Conservation (phyloP, 768 basidiomycete species). For the Leccinellum luteum region DNA sequence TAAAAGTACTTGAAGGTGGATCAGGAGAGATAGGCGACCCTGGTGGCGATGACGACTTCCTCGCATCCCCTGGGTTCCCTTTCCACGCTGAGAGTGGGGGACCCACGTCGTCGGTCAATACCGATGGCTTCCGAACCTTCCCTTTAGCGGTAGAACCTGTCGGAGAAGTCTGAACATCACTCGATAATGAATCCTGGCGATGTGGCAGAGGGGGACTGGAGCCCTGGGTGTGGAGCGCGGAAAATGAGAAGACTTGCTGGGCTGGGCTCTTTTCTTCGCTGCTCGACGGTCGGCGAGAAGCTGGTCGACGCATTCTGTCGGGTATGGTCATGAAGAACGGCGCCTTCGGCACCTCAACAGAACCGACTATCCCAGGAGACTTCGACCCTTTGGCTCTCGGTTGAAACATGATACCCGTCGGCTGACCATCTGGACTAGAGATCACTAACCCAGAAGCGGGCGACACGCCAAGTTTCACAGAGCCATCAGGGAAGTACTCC, state of each 20-base stretch:
- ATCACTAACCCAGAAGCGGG: slow-evolving; percentile 87
- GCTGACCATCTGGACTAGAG: slow-evolving; percentile 89
- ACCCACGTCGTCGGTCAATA: slow-evolving; percentile 27
- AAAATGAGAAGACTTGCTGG: slow-evolving; percentile 28
- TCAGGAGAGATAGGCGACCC: slow-evolving; percentile 30
- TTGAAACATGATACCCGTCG: slow-evolving; percentile 95
- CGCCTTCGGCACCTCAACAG: slow-evolving; percentile 49
- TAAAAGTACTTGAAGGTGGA: slow-evolving; percentile 20
- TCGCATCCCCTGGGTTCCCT: slow-evolving; percentile 25
- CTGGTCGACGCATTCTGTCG: slow-evolving; percentile 26
- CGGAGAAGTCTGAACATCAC: slow-evolving; percentile 14
- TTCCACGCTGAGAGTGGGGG: slow-evolving; percentile 22
- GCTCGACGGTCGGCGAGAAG: slow-evolving; percentile 26
- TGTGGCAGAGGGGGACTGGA: slow-evolving; percentile 10
- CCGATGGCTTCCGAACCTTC: slow-evolving; percentile 31
- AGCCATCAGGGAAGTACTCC: slow-evolving; percentile 64
- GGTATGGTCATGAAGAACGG: slow-evolving; percentile 31
- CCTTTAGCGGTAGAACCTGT: slow-evolving; percentile 12
- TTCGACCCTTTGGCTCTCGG: slow-evolving; percentile 52
- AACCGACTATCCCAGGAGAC: slow-evolving; percentile 27
- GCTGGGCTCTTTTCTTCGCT: slow-evolving; percentile 27
- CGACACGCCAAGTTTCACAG: slow-evolving; percentile 68
- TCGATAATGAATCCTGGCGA: slow-evolving; percentile 26
- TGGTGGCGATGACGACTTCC: slow-evolving; percentile 35
- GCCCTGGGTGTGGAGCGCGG: slow-evolving; percentile 25